A percentile compares a stretch with the other conserved stretches of the same genome.
phyloP scores from a whole-genome alignment of 257 asterid species.

The Hygrophila difformis region DNA sequence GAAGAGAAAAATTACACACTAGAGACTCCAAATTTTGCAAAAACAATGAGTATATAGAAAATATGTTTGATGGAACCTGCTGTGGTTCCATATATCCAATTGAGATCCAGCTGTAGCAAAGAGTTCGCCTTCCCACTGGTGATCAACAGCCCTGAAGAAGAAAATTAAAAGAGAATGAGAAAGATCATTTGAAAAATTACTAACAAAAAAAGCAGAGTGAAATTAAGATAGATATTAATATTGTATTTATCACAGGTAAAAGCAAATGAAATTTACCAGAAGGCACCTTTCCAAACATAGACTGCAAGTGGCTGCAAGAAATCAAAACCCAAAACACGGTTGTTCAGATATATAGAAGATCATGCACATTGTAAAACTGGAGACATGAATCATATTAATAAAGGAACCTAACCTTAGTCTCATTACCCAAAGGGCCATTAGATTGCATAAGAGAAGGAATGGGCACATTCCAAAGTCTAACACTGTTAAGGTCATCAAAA shows the following conservation, averaged over 20 bases:
- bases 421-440: slow-evolving; percentile 25
- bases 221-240: too few species aligned
- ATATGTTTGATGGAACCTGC: slow-evolving; percentile 40
- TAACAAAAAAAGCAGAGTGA: neutral
- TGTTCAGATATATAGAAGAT: slow-evolving; percentile 15
- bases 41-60: neutral
- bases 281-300: slow-evolving; percentile 73
- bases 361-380: slow-evolving; percentile 4
- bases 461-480: slow-evolving; percentile 89
- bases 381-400: slow-evolving; percentile 1
- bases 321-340: slow-evolving; percentile 14
- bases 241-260: slow-evolving; percentile 7
- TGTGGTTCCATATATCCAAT: slow-evolving; percentile 93
- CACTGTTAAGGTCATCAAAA: slow-evolving; percentile 34
- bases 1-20: slow-evolving; percentile 15
- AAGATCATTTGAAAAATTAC: neutral
- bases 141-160: slow-evolving; percentile 81
- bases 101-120: slow-evolving; percentile 98
- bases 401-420: slow-evolving; percentile 41
- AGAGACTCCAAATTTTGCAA: slow-evolving; percentile 8
- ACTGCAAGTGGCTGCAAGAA: slow-evolving; percentile 61
- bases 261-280: slow-evolving; percentile 44
- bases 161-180: neutral
- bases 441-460: slow-evolving; percentile 38
- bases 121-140: slow-evolving; percentile 77